Evolutionary conservation across 495 filamentous ascomycete genomes (phyloP).

Genomic region (Rostrohypoxylon terebratum): DNA sequence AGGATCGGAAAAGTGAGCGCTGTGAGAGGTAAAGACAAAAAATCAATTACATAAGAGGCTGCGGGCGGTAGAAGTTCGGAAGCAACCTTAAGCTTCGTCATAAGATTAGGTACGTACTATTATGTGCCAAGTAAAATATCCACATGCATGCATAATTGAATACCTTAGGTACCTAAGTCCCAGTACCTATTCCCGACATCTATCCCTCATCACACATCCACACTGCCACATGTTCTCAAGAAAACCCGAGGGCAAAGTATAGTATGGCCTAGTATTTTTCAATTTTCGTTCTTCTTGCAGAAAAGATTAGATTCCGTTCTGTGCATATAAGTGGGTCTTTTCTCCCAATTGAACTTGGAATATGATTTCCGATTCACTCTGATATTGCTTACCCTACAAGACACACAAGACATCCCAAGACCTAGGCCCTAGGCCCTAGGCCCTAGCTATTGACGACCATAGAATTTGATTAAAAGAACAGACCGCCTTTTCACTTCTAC

Average conservation of each 20-base stretch:
- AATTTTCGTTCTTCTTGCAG: conserved; percentile 1
- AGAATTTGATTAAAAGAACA: conserved; percentile 34
- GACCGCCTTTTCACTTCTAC: conserved; percentile 38
- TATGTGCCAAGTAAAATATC: not conserved
- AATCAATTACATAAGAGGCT: not conserved
- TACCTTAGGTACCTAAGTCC: too few species aligned
- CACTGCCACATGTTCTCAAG: not conserved
- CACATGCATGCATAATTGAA: too few species aligned
- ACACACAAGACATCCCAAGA: conserved; percentile 1
- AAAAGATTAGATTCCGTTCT: conserved; percentile 3
- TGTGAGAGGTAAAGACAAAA: not conserved
- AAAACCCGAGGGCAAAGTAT: not conserved
- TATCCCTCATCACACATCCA: too few species aligned
- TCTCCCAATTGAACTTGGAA: conserved; percentile 22
- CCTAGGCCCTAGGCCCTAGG: too few species aligned
- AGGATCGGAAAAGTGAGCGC: not conserved
- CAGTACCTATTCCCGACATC: too few species aligned
- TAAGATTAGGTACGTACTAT: not conserved
- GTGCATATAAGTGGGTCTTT: conserved; percentile 7
- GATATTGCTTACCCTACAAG: conserved; percentile 34
- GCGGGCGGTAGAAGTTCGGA: not conserved
- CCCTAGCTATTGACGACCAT: too few species aligned
- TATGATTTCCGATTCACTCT: not conserved
- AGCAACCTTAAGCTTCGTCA: not conserved
- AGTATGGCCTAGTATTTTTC: conserved; percentile 14